Conservation (phyloP, 805 yeast species). For the Nematodospora valgi region DNA sequence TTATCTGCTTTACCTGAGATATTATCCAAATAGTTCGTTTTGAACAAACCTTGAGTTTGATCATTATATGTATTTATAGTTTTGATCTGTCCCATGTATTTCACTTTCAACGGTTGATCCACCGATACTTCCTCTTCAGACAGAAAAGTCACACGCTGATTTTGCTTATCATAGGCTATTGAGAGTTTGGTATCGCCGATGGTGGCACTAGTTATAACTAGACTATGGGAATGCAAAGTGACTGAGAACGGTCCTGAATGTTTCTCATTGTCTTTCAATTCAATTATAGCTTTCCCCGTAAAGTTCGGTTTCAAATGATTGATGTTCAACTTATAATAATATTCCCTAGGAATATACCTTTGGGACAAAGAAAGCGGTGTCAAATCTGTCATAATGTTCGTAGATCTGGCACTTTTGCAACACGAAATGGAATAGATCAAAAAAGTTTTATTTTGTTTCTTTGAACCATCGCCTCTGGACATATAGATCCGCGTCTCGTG, state of each 20-base stretch:
- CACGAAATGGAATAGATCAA: no score
- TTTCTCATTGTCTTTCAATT: constrained; percentile 22
- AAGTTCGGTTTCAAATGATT: constrained; percentile 48
- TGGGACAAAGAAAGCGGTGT: no score
- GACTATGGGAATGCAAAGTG: constrained; percentile 38
- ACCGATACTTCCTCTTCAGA: constrained; percentile 10
- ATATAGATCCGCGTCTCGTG: no score
- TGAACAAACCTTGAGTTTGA: constrained; percentile 62
- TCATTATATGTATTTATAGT: constrained; percentile 52
- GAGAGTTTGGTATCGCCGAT: constrained; percentile 19
- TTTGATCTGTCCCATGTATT: constrained; percentile 51
- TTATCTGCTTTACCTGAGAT: constrained; percentile 48
- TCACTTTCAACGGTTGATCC: constrained; percentile 14
- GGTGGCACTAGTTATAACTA: constrained; percentile 35
- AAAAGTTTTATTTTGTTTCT: no score
- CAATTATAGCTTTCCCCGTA: constrained; percentile 36
- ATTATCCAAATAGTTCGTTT: constrained; percentile 57
- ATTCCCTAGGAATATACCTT: constrained; percentile 34
- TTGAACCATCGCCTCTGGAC: no score
- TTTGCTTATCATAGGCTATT: constrained; percentile 37
- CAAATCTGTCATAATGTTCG: no score
- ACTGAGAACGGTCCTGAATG: constrained; percentile 13
- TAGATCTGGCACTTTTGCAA: no score
- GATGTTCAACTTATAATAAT: constrained; percentile 35
- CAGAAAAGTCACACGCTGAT: constrained; percentile 31